Evolutionary conservation across 805 yeast species (phyloP).

Genomic region (Barnettozyma sucrosica): DNA sequence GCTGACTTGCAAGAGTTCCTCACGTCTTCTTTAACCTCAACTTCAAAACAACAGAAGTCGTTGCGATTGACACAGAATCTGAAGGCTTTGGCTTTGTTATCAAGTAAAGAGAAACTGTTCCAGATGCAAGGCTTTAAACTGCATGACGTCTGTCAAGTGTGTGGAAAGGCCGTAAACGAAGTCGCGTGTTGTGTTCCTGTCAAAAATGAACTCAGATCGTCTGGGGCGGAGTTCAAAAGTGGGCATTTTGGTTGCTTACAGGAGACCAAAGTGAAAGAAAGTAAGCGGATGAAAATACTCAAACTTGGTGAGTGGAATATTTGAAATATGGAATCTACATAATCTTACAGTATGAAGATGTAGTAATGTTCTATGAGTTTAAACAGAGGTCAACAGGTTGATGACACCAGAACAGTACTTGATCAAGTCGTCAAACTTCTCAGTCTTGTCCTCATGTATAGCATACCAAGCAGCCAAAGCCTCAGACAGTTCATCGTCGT

Average conservation of each 20-base stretch:
- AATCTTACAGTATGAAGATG: too few species aligned
- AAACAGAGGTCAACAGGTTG: conserved; percentile 41
- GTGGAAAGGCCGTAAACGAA: conserved; percentile 3
- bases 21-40: background rate
- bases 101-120: background rate
- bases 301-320: conserved; percentile 11
- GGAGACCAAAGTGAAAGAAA: background rate
- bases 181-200: conserved; percentile 14
- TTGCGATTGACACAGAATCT: background rate
- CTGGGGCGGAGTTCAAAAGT: background rate
- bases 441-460: conserved; percentile 35
- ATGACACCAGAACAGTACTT: conserved; percentile 82
- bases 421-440: conserved; percentile 56
- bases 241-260: conserved; percentile 23
- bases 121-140: background rate
- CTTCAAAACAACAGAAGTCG: background rate
- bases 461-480: conserved; percentile 47
- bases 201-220: conserved; percentile 2
- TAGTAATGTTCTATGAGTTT: background rate
- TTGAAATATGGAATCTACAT: background rate
- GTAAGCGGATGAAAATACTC: conserved; percentile 12
- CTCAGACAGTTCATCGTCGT: conserved; percentile 34
- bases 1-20: background rate
- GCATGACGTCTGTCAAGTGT: conserved; percentile 13
- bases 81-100: background rate